Evolutionary conservation across 495 filamentous ascomycete genomes (phyloP), one percentile per base, ranked within the genome.

Genomic region (Daldinia childiae): DNA sequence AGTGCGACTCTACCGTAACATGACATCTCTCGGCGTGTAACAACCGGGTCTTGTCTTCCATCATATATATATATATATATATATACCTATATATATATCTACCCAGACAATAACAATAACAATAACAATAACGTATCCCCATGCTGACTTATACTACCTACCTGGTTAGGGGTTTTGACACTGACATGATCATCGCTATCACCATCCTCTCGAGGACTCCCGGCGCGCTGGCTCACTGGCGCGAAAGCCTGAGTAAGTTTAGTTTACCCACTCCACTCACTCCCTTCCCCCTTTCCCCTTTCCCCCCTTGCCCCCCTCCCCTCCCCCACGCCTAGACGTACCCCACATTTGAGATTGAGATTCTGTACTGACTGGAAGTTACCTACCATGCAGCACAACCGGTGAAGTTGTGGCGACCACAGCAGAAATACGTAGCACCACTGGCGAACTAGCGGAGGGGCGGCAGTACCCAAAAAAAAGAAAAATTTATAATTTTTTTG

Each of bases 191-290:
- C 64, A 70, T 73, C 19, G 65, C 75, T 11, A 69, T 79, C 9
- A 70, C 74, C 26, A 71, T 78, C 36, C 62, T 76, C 12, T 74
- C 76, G 4, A 71, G 77, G 45, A 69, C 72, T 9, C 68, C 69
- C 15, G 77, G 77, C 12, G 64, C 69, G 36, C 54, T 79, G 58
- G 77, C 77, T 15, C 77, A 79, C 48, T 79, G 77, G 77, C 73
- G 70, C 36, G 77, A 79, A 64, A 69, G 68, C 39, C 70, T 79
- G 68, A 68, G 76, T 78, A 63, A 45, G 69, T n/a, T n/a, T n/a
- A n/a, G n/a, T n/a, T n/a, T n/a, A n/a, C n/a, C n/a, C n/a, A n/a
- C n/a, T n/a, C n/a, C n/a, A n/a, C n/a, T n/a, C n/a, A n/a, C n/a
- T n/a, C n/a, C n/a, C n/a, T n/a, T n/a, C n/a, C n/a, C n/a, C n/a